Evolutionary conservation across 2,329 filamentous ascomycete genomes (phyloP).

Genomic region (Alternaria arborescens): DNA sequence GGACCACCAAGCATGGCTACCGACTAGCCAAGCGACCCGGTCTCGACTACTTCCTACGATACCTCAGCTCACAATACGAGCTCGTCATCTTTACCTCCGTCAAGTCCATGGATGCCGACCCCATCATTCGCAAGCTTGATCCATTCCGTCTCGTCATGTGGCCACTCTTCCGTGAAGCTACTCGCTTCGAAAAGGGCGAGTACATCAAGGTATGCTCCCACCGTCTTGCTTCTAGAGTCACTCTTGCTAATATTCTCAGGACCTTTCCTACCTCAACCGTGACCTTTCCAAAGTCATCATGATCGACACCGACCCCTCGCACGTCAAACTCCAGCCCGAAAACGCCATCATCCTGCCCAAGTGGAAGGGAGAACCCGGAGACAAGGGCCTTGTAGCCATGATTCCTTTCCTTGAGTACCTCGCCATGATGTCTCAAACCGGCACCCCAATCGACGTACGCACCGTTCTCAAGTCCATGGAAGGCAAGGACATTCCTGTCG

Average conservation of each 20-base stretch:
- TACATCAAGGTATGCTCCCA: slow-evolving; percentile 80
- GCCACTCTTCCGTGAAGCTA: slow-evolving; percentile 95
- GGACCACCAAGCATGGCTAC: slow-evolving; percentile 94
- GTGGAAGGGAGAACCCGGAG: slow-evolving; percentile 84
- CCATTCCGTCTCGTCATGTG: slow-evolving; percentile 95
- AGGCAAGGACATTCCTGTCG: slow-evolving; percentile 85
- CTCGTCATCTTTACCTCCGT: slow-evolving; percentile 94
- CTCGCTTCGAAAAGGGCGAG: slow-evolving; percentile 93
- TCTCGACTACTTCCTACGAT: slow-evolving; percentile 95
- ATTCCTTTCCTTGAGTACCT: slow-evolving; percentile 99
- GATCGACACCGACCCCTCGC: slow-evolving; percentile 83
- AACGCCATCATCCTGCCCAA: slow-evolving; percentile 92
- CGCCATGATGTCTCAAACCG: slow-evolving; percentile 75
- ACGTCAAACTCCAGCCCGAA: slow-evolving; percentile 91
- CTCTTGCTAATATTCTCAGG: slow-evolving; percentile 60
- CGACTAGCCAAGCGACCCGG: slow-evolving; percentile 93
- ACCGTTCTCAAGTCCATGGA: slow-evolving; percentile 87
- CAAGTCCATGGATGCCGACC: slow-evolving; percentile 83
- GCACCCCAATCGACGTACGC: slow-evolving; percentile 80
- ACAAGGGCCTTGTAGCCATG: slow-evolving; percentile 85
- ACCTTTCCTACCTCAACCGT: slow-evolving; percentile 96
- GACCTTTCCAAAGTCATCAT: slow-evolving; percentile 95
- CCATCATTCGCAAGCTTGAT: slow-evolving; percentile 90
- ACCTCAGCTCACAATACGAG: slow-evolving; percentile 97
- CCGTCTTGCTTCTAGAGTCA: neutral